Evolutionary conservation across 2,329 filamentous ascomycete species (phyloP), one percentile per base, ranked within the genome.

Genomic region (Penicillium griseofulvum): DNA sequence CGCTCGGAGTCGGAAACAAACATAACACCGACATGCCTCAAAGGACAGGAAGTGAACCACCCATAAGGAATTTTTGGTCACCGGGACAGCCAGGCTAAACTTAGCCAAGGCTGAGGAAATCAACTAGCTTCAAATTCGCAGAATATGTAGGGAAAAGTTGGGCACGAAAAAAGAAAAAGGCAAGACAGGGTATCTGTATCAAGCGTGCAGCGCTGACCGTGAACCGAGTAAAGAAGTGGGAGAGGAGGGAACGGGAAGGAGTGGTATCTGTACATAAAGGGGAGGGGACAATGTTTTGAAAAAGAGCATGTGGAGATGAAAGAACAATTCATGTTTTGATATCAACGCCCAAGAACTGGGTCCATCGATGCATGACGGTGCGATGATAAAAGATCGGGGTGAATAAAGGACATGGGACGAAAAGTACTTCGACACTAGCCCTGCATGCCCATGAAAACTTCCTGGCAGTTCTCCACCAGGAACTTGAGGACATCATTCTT

Each of bases 401-500:
- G 14, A 38, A 41, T 7, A 24, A 14, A 34, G 34, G 16, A 11
- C 16, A 9, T 10, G 10, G 2, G 37, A 31, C 3, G 34, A 46
- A 4, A 41, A 12, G 8, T n/a, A 7, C 29, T 19, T 17, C 2
- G 28, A n/a, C 17, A 31, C 39, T 63, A 70, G 39, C 58, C 62
- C 57, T 73, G 67, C 65, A 74, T 70, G 41, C 71, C 71, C 70
- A 74, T 73, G 71, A 97, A 97, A 57, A 97, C 89, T 64, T 82
- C 84, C 67, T 90, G 84, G 71, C 89, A 91, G 73, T 96, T 89
- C 72, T 97, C 93, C 62, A 97, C 88, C 69, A 99, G 81, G 67
- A 94, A 96, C 76, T 96, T 92, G 63, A 97, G 87, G 6, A 91
- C 91, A 61, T 88, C 82, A 65, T 96, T 96, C 82, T 97, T 97